Conservation (phyloP, 1,284 basidiomycete species). For the Cystobasidium pallidum region DNA sequence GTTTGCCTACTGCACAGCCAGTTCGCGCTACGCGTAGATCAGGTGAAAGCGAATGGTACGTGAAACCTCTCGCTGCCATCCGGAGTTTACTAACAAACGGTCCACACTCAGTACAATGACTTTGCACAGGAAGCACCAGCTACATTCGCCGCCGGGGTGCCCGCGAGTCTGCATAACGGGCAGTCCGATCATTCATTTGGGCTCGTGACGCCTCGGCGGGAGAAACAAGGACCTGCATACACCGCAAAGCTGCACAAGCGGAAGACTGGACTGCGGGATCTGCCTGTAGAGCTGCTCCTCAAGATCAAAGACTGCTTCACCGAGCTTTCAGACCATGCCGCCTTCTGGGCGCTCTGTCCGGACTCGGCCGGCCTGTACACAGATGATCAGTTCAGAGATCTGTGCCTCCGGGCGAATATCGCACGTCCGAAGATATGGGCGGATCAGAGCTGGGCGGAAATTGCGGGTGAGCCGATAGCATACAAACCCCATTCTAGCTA, state of each 20-base stretch:
- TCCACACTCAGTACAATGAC: conserved; percentile 10
- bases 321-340: conserved; percentile 26
- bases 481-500: too few species aligned
- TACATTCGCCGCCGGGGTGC: background rate
- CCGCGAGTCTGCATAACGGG: background rate
- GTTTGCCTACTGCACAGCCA: background rate
- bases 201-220: background rate
- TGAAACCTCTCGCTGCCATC: background rate
- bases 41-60: conserved; percentile 6
- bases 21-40: background rate
- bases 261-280: conserved; percentile 14
- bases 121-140: background rate
- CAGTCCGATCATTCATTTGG: background rate
- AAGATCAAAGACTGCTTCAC: conserved; percentile 26
- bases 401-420: conserved; percentile 22
- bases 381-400: conserved; percentile 18
- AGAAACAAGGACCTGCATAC: conserved; percentile 3
- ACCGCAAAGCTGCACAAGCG: too few species aligned
- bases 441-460: conserved; percentile 11
- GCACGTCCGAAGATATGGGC: conserved; percentile 16
- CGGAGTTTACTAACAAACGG: background rate
- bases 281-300: conserved; percentile 31
- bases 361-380: conserved; percentile 15
- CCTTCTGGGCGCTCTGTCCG: conserved; percentile 19
- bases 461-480: conserved; percentile 27